Base-by-base conservation (phyloP, 352 stramenopile genomes). In the Hyaloperonospora brassicae region DNA sequence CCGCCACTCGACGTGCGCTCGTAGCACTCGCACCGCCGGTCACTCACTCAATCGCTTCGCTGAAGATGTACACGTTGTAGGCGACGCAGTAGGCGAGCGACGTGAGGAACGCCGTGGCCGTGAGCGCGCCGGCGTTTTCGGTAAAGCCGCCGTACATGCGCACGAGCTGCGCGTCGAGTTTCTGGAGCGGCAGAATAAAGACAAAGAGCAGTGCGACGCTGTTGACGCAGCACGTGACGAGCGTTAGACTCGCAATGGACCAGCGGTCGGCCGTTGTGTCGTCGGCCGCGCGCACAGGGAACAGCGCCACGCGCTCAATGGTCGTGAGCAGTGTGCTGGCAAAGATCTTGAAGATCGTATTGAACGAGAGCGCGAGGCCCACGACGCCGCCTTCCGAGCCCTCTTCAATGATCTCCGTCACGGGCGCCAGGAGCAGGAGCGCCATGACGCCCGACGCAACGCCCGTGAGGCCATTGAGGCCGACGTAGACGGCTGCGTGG, bases 121-220 rank as follows among this genome's bases (percentile, higher is more conserved):
- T 75, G 47, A 68, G 61, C 0, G 61, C 44, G 13, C 73, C 52
- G 8, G 75, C 75, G 22, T 48, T 57, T 24, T 68, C 55, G 10
- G 74, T 86, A 62, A 84, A 89, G 21, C 76, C 76, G 51, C 76
- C 76, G 51, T 81, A 86, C 62, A 84, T 84, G 49, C 76, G 76
- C 14, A 82, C 42, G 44, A 84, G 70, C 54, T 86, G 76, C 22
- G 71, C 71, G 42, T 84, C 76, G 22, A 86, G 54, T 47, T 84
- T 86, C 47, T 86, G 76, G 5, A 61, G 47, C 11, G 76, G 76
- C 25, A 86, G 46, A 23, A 84, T 59, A 2, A 57, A 45, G 14
- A 84, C 56, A 13, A 62, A 55, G 9, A 61, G 17, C 22, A 68
- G 64, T 2, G 57, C 66, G 24, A 81, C 49, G 2, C 57, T 57